Base-by-base conservation (phyloP, 225 moss, liverwort and hornwort genomes). In the Takakia lepidozioides region DNA sequence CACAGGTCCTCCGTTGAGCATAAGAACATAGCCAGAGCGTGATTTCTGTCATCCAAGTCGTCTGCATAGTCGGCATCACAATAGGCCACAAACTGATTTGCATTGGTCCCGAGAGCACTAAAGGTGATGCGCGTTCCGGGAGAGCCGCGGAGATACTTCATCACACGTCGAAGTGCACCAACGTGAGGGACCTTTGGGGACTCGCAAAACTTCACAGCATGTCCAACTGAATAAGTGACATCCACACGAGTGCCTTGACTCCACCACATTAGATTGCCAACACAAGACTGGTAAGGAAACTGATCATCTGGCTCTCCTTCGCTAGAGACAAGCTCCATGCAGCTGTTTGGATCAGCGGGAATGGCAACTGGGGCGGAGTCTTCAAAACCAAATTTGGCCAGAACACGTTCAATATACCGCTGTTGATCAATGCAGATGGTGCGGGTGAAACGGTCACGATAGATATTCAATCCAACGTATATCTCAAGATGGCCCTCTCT, bases 61-160 rank as follows among this genome's bases (percentile, higher is more conserved):
- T 10, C 38, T 2, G 54, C 39, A 41, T 19, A 54, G 21, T 54
- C 40, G 8, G 40, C 54, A 41, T 54, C 25, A 19, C 40, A 42
- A 27, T 54, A 41, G 10, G 24, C 39, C 3, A 14, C 5, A 17
- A 50, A 32, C 18, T 2, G 17, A 19, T 51, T 25, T n/a, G n/a
- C n/a, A n/a, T n/a, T n/a, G n/a, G n/a, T n/a, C n/a, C n/a, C n/a
- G n/a, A n/a, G n/a, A n/a, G n/a, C n/a, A n/a, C n/a, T n/a, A n/a
- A n/a, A n/a, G n/a, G n/a, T n/a, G 17, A 15, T 11, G 17, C 8
- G n/a, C n/a, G 30, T 50, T 32, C n/a, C n/a, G n/a, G n/a, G n/a
- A n/a, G n/a, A n/a, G n/a, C 32, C 32, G 8, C 20, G 5, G 28
- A 50, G 8, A 20, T 50, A 50, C 2, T 15, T 29, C 18, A 50